These are phyloP conservation scores for Polyrhizophydium stewartii DNA, from an alignment of 371 early-diverging fungal species.

Conservation along the genomic window DNA sequence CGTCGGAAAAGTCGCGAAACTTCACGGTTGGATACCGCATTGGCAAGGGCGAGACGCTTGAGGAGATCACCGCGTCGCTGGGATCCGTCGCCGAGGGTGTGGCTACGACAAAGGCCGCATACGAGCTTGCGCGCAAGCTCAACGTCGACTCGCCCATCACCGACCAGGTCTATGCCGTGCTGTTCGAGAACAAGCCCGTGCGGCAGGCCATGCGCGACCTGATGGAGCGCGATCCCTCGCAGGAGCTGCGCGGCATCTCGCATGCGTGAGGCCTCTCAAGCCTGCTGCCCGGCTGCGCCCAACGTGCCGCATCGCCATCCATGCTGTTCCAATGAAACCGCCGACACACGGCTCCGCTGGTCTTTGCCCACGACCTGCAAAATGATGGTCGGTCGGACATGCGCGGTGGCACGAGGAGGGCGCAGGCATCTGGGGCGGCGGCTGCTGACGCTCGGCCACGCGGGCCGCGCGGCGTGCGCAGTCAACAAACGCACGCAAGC, in stretches of 20 bases:
- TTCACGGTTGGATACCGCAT: conserved; percentile 44
- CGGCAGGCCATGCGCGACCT: conserved; percentile 21
- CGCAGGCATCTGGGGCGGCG: too few relatives aligned
- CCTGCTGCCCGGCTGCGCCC: too few relatives aligned
- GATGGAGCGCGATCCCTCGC: conserved; percentile 33
- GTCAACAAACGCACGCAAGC: background rate
- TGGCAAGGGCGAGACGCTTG: conserved; percentile 38
- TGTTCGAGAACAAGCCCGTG: conserved; percentile 23
- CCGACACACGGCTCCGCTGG: too few relatives aligned
- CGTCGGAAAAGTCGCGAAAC: conserved; percentile 44
- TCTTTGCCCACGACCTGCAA: too few relatives aligned
- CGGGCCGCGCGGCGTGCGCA: too few relatives aligned
- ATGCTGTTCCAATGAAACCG: too few relatives aligned
- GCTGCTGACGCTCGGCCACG: too few relatives aligned
- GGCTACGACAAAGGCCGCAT: conserved; percentile 40
- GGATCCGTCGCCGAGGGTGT: conserved; percentile 47
- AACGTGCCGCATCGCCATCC: too few relatives aligned
- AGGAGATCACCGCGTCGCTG: conserved; percentile 33
- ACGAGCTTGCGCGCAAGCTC: conserved; percentile 28
- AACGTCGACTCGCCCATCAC: conserved; percentile 34
- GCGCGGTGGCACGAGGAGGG: too few relatives aligned
- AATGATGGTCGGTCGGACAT: too few relatives aligned
- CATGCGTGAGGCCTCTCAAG: too few relatives aligned
- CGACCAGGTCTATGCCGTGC: conserved; percentile 32
- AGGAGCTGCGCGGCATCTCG: conserved; percentile 27